Evolutionary conservation across 1,284 basidiomycete species (phyloP), one percentile per base, ranked within the genome.

Genomic region (Sporisorium sorghi): DNA sequence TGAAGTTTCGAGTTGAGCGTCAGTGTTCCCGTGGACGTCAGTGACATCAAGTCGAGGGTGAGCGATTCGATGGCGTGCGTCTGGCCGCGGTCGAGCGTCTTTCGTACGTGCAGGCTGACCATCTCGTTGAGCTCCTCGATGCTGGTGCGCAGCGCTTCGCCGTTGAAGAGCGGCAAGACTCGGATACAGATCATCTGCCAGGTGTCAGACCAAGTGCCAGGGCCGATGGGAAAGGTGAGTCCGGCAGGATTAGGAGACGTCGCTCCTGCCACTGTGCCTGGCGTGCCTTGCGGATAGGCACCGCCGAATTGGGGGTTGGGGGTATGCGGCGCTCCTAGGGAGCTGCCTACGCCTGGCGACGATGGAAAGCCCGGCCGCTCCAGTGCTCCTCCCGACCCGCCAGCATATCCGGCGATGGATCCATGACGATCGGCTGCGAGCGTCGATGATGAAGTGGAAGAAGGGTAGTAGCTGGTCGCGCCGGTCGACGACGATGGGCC

Each of bases 111-210:
- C 5, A 89, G 87, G 14, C 62, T 71, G 52, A 79, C 92, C 33
- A 92, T 88, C 11, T 88, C 85, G 79, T 97, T 97, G 35, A 98
- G 87, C 77, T 96, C 93, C 86, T 98, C 96, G 78, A 98, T 93
- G 30, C 93, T 91, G 42, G 91, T 89, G 74, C 90, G 89, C n/a
- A 97, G 87, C 2, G 91, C 91, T 79, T 96, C 93, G 44, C 93
- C 92, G 59, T 97, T 97, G 87, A 95, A 97, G 7, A 97, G 86
- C 0, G 94, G 94, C 12, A 97, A 86, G 8, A 97, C 90, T 81
- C 93, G 90, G 24, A 95, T 90, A 81, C 94, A 93, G 21, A 97
- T 86, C 43, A 89, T 87, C 58, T 90, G 89, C 93, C 93, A 95
- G 11, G 72, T 69, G 32, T 81, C 78, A 2, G 66, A 75, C 14